Conservation (phyloP, 2,329 filamentous ascomycete species). For the Stachybotrys chartarum region DNA sequence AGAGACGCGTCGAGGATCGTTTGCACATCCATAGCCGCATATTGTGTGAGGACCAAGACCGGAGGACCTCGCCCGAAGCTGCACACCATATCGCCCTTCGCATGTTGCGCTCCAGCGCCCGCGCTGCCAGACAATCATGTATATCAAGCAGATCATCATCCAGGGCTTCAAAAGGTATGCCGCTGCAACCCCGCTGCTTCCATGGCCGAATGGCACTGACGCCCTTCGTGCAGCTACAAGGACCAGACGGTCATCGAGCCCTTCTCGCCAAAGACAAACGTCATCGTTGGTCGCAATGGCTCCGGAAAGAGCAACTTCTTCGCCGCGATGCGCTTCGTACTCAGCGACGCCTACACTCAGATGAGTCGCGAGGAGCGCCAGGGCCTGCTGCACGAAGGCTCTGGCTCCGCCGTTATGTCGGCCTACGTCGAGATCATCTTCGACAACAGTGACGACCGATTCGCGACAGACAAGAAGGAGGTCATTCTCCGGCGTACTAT, state of each 20-base stretch:
- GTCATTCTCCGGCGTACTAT: slow-evolving; percentile 89
- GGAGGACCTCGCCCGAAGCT: slow-evolving; percentile 9
- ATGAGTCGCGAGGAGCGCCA: slow-evolving; percentile 95
- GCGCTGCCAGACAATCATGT: slow-evolving; percentile 56
- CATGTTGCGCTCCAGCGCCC: slow-evolving; percentile 31
- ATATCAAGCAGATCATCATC: slow-evolving; percentile 99
- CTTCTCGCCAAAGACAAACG: slow-evolving; percentile 95
- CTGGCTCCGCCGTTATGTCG: slow-evolving; percentile 95
- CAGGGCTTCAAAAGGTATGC: slow-evolving; percentile 96
- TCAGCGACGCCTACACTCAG: slow-evolving; percentile 94
- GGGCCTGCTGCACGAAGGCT: slow-evolving; percentile 94
- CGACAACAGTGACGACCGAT: slow-evolving; percentile 93
- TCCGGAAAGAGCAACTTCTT: slow-evolving; percentile 99
- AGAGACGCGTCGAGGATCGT: slow-evolving; percentile 15
- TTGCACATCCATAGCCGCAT: slow-evolving; percentile 16
- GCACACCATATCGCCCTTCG: slow-evolving; percentile 15
- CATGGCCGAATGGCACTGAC: slow-evolving; percentile 11
- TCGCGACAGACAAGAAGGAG: slow-evolving; percentile 87
- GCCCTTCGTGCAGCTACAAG: slow-evolving; percentile 68
- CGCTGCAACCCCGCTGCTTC: slow-evolving; percentile 5
- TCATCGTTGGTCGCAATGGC: slow-evolving; percentile 97
- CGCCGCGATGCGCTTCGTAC: slow-evolving; percentile 94
- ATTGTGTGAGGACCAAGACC: slow-evolving; percentile 1
- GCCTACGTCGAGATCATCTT: slow-evolving; percentile 99
- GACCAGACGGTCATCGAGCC: slow-evolving; percentile 98